Evolutionary conservation across 352 stramenopile genomes (phyloP), one percentile per base, ranked within the genome.

Genomic region (Globisporangium paroecandrum): DNA sequence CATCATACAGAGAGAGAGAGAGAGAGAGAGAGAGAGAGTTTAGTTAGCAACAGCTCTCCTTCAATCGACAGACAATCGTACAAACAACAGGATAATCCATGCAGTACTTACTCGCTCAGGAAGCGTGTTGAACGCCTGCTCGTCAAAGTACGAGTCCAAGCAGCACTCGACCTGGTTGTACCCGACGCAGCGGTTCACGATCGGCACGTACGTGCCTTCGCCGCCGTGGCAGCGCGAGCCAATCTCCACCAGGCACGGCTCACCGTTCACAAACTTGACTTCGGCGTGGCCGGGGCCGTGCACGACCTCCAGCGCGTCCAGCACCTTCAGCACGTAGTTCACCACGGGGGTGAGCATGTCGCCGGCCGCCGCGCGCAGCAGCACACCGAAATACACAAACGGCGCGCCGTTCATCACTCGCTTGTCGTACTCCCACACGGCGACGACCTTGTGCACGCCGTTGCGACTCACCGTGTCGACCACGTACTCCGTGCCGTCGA

Each of bases 401-500:
- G 43, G 99, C 78, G 93, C 90, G 6, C 92, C 93, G 58, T 94
- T 75, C 72, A 99, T 98, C 46, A 97, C 89, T 8, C 87, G 84
- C 82, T 99, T 99, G 79, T 99, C 97, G 74, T 99, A 99, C 74
- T 97, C 96, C 97, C 97, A 99, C 13, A 99, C 86, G 22, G 95
- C 97, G 36, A 92, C 90, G 49, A 98, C 89, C 71, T 99, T 99
- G 78, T 98, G 91, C 61, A 94, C 73, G 5, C 97, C 97, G 70
- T 97, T 80, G 58, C 87, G 89, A 63, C 84, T 97, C 13, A 98
- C 95, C 5, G 94, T 97, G 79, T 99, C 97, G 15, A 99, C 83
- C 6, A 98, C 97, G 78, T 98, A 99, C 75, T 99, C 97, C 61
- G 90, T 85, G 13, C 97, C 97, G 58, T 90, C 83, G 3, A 99